Conservation (phyloP, 257 asterid species). For the Solanum appendiculatum region DNA sequence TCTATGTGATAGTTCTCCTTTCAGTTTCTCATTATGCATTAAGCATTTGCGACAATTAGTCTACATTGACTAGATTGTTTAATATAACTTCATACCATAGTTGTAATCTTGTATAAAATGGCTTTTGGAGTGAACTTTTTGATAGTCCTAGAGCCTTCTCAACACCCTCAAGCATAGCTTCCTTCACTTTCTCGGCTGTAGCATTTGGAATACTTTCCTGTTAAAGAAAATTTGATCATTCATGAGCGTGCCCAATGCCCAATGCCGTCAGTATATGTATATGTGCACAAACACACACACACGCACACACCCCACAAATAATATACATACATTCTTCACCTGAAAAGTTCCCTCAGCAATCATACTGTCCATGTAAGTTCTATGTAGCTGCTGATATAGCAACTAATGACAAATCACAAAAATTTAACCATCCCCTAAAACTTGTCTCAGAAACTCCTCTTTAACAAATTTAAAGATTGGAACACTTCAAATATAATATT, state of each 20-base stretch:
- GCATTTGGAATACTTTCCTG: constrained; percentile 83
- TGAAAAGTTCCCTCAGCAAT: neutral
- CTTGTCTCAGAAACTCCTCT: neutral
- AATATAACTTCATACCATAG: constrained; percentile 49
- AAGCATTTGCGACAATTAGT: neutral
- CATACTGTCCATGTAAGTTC: neutral
- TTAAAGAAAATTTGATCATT: neutral
- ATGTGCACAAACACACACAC: neutral
- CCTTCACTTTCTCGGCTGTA: constrained; percentile 74
- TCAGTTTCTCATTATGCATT: neutral
- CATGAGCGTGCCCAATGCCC: neutral
- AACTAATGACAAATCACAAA: neutral
- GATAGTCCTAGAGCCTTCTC: constrained; percentile 73
- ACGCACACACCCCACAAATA: neutral
- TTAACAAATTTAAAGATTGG: neutral
- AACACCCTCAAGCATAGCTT: constrained; percentile 78
- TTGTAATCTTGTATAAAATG: constrained; percentile 71
- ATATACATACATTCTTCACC: neutral
- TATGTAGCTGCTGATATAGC: neutral
- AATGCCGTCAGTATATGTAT: neutral
- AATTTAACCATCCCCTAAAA: neutral
- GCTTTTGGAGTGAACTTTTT: constrained; percentile 43
- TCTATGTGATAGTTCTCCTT: neutral
- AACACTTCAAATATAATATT: neutral
- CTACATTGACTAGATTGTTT: neutral